Conservation (phyloP, 768 basidiomycete species). For the Boletus bicolor region DNA sequence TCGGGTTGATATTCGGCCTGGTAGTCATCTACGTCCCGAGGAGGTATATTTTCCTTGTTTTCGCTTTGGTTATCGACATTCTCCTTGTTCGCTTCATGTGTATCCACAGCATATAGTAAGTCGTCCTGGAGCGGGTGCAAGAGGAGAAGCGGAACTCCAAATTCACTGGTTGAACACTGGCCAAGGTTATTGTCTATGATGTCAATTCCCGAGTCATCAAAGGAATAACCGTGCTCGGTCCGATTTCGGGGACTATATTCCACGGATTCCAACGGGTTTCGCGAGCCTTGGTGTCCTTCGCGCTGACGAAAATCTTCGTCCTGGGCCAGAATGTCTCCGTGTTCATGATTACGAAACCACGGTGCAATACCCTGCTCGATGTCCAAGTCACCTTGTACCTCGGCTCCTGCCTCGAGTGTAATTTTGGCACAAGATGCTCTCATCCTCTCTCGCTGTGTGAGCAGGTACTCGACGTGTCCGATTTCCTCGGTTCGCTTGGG, state of each 20-base stretch:
- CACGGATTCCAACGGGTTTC: background rate
- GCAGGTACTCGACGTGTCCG: slow-evolving; percentile 18
- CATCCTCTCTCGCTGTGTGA: slow-evolving; percentile 26
- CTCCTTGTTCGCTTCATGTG: slow-evolving; percentile 13
- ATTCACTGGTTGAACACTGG: slow-evolving; percentile 4
- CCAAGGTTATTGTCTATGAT: slow-evolving; percentile 7
- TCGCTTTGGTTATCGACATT: slow-evolving; percentile 6
- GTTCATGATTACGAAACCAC: background rate
- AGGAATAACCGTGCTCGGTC: background rate
- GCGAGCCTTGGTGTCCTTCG: background rate
- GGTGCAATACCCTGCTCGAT: background rate
- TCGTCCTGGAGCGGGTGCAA: slow-evolving; percentile 10
- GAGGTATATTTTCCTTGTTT: slow-evolving; percentile 20
- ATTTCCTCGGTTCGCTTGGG: slow-evolving; percentile 13
- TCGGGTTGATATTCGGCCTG: background rate
- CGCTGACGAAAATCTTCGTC: background rate
- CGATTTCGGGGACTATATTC: background rate
- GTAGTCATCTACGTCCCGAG: background rate
- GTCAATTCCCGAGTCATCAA: slow-evolving; percentile 18
- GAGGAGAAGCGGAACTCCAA: background rate
- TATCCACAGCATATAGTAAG: background rate
- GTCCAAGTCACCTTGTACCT: background rate
- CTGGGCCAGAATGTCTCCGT: background rate
- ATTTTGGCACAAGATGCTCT: slow-evolving; percentile 7
- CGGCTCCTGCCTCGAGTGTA: background rate